Base-by-base conservation (phyloP, 2,329 filamentous ascomycete species). In the Aurifilum marmelostoma region DNA sequence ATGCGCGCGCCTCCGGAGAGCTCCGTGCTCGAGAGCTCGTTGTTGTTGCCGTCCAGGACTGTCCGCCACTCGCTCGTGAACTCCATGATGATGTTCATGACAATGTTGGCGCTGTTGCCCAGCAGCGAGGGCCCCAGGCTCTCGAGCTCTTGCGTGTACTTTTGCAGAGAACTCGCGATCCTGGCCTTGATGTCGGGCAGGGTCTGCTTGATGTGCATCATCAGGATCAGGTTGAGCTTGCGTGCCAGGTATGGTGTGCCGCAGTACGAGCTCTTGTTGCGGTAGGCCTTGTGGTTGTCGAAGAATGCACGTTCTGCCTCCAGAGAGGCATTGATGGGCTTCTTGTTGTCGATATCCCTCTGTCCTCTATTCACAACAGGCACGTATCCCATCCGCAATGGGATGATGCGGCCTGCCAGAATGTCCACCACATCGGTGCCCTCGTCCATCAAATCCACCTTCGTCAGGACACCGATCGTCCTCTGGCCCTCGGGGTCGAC, bases 161-260 rank as follows among this genome's bases (percentile, higher is more conserved):
- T 99, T 78, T 94, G 91, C 70, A 99, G 85, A 18, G 95, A 97
- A 74, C 92, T 92, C n/a, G 92, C 88, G 75, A 99, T 99, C 72
- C 97, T 92, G 18, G 92, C 93, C 84, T 99, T 99, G 85, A 99
- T 99, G 78, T 99, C 96, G 54, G 96, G 96, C 18, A 99, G 88
- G 1, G 96, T 99, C 84, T 99, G 95, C 83, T 99, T 99, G 85
- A 99, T 99, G 84, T 99, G 96, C 96, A 99, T 99, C 95, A 99
- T 98, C 75, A 99, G 87, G 77, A 99, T 98, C 76, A 99, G 86
- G 82, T 99, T 99, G 71, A 99, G 88, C 83, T 99, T 99, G 74
- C 95, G 90, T 4, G 96, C 96, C 70, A 99, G 85, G 78, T 99
- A 99, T 4, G 96, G 96, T 3, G 96, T 99, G 80, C 96, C 96